Conservation (phyloP, 352 stramenopile species). For the Phytophthora agathidicida region DNA sequence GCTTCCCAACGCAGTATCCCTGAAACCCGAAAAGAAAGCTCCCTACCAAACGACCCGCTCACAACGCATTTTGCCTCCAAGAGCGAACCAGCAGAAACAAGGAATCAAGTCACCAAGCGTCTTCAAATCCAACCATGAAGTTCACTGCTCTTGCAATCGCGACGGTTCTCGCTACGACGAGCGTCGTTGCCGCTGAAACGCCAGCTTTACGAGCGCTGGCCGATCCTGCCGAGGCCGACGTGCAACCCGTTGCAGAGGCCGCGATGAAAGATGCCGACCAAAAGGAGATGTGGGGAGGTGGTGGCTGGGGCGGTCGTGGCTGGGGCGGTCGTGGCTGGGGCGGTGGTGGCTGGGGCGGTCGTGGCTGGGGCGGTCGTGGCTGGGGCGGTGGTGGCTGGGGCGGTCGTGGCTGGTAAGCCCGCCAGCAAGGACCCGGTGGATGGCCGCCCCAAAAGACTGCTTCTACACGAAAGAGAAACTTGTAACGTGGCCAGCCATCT, state of each 20-base stretch:
- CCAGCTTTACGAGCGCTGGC: conserved; percentile 29
- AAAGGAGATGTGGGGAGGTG: conserved; percentile 1
- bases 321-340: conserved; percentile 1
- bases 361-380: too few species aligned
- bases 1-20: conserved; percentile 16
- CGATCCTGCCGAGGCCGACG: conserved; percentile 2
- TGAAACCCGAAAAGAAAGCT: conserved; percentile 5
- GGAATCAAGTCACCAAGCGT: conserved; percentile 3
- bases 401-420: conserved; percentile 11
- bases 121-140: conserved; percentile 31
- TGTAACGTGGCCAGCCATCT: too few species aligned
- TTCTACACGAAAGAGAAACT: too few species aligned
- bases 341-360: background rate
- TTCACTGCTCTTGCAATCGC: conserved; percentile 21
- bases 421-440: background rate
- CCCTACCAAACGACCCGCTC: conserved; percentile 2
- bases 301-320: conserved; percentile 7
- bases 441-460: too few species aligned
- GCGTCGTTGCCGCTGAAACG: conserved; percentile 10
- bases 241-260: background rate
- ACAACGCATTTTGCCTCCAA: conserved; percentile 33
- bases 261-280: conserved; percentile 1
- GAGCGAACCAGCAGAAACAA: conserved; percentile 1
- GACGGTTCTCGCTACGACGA: conserved; percentile 18
- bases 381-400: background rate